Evolutionary conservation across 2,329 filamentous ascomycete species (phyloP).

Genomic region (Ciborinia camelliae): DNA sequence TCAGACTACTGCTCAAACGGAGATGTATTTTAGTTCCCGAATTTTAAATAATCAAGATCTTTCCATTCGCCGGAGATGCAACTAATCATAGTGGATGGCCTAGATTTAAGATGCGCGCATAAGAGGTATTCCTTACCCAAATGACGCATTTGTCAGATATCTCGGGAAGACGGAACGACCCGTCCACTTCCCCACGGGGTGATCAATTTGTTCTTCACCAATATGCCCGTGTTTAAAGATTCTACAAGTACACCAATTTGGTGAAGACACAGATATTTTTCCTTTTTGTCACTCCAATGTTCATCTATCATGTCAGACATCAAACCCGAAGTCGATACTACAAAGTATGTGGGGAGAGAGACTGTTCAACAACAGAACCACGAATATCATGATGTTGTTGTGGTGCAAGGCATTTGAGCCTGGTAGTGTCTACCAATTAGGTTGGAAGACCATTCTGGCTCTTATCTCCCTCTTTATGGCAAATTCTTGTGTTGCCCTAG

Average conservation of each 20-base stretch:
- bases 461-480: slow-evolving; percentile 23
- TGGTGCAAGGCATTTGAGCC: slow-evolving; percentile 16
- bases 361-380: background rate
- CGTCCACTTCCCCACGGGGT: background rate
- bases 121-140: background rate
- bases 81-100: background rate
- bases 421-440: slow-evolving; percentile 22
- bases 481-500: slow-evolving; percentile 24
- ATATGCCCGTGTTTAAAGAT: background rate
- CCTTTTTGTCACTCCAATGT: background rate
- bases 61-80: background rate
- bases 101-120: background rate
- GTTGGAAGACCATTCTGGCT: slow-evolving; percentile 24
- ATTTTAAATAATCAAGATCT: background rate
- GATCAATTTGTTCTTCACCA: background rate
- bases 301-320: slow-evolving; percentile 2
- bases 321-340: background rate
- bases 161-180: background rate
- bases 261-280: too few species aligned
- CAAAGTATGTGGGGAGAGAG: background rate
- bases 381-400: background rate
- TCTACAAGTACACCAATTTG: background rate
- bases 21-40: background rate
- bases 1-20: background rate
- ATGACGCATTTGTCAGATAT: too few species aligned